These are phyloP conservation scores for Podaxis pistillaris DNA, from an alignment of 768 basidiomycete species.

Conservation along the genomic window DNA sequence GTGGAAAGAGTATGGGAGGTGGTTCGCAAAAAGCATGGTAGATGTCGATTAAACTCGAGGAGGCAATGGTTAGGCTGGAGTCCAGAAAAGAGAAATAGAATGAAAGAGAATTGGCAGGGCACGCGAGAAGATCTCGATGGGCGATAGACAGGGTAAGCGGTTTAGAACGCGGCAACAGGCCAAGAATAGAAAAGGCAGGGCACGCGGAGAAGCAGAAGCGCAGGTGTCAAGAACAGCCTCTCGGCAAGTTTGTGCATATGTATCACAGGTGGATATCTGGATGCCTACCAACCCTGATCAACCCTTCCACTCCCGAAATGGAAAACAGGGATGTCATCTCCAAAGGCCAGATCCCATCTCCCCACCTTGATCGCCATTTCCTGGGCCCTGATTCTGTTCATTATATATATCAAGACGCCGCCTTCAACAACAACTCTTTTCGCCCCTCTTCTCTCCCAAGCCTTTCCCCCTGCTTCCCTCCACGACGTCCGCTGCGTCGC, in stretches of 20 bases:
- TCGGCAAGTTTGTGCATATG: constrained; percentile 15
- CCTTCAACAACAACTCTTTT: constrained; percentile 43
- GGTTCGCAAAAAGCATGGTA: constrained; percentile 16
- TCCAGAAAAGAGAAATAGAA: constrained; percentile 29
- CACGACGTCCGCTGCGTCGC: constrained; percentile 24
- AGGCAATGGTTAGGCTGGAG: constrained; percentile 7
- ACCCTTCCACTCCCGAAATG: constrained; percentile 21
- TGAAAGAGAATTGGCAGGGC: constrained; percentile 15
- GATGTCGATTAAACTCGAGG: constrained; percentile 21
- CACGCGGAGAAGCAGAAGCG: constrained; percentile 50
- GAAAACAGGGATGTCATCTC: constrained; percentile 43
- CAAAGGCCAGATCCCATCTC: constrained; percentile 45
- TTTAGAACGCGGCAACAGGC: constrained; percentile 45
- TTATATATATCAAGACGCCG: constrained; percentile 59
- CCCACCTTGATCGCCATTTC: constrained; percentile 57
- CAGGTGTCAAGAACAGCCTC: constrained; percentile 15
- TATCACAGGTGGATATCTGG: constrained; percentile 12
- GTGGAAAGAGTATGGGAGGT: not conserved
- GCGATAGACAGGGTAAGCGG: constrained; percentile 33
- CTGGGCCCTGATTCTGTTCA: constrained; percentile 41
- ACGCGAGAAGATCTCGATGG: constrained; percentile 43
- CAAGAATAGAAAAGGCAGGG: constrained; percentile 52
- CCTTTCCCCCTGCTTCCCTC: constrained; percentile 29
- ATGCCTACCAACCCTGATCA: constrained; percentile 14
- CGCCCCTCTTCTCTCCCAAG: constrained; percentile 42